Percentiles rank a stretch among this genome's conserved stretches.
These are phyloP conservation scores for Spergularia bocconei DNA, from an alignment of 148 eudicot genomes.

Conservation along the genomic window DNA sequence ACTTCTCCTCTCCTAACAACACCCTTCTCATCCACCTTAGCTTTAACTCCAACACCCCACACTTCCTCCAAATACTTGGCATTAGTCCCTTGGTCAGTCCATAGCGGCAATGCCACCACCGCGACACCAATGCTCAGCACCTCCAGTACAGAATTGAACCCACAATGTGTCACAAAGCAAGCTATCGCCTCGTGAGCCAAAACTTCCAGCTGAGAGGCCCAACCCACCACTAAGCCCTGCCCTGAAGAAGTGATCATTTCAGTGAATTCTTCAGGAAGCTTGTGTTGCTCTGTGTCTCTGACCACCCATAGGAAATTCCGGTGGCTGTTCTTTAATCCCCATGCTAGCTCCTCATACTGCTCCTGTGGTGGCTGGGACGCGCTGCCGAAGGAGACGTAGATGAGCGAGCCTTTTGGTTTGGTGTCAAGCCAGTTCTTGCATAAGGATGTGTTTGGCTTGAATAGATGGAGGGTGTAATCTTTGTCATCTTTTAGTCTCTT, in stretches of 20 bases:
- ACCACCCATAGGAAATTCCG: slow-evolving; percentile 62
- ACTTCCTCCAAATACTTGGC: slow-evolving; percentile 58
- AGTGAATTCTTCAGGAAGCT: slow-evolving; percentile 36
- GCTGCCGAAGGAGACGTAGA: slow-evolving; percentile 68
- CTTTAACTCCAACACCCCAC: slow-evolving; percentile 51
- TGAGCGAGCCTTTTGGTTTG: slow-evolving; percentile 47
- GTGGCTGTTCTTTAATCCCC: slow-evolving; percentile 29
- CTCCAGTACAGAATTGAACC: slow-evolving; percentile 61
- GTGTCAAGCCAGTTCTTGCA: slow-evolving; percentile 48
- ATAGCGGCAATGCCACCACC: slow-evolving; percentile 46
- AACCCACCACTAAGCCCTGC: slow-evolving; percentile 41
- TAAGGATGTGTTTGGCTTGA: slow-evolving; percentile 27
- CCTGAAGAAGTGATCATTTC: slow-evolving; percentile 14
- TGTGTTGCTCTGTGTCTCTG: slow-evolving; percentile 30
- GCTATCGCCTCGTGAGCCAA: slow-evolving; percentile 44
- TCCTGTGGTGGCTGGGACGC: slow-evolving; percentile 22
- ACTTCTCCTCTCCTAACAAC: slow-evolving; percentile 36
- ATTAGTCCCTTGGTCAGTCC: slow-evolving; percentile 60
- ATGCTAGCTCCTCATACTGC: slow-evolving; percentile 57
- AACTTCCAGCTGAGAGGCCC: slow-evolving; percentile 65
- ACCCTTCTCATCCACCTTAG: slow-evolving; percentile 34
- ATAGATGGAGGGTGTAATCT: slow-evolving; percentile 44
- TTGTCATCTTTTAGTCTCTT: slow-evolving; percentile 41
- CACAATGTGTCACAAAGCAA: slow-evolving; percentile 62
- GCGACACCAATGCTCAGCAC: slow-evolving; percentile 59